Percentiles rank a stretch among this genome's conserved stretches.
Conservation (phyloP, 176 grass and related monocot genomes). For the Triticum monococcum region DNA sequence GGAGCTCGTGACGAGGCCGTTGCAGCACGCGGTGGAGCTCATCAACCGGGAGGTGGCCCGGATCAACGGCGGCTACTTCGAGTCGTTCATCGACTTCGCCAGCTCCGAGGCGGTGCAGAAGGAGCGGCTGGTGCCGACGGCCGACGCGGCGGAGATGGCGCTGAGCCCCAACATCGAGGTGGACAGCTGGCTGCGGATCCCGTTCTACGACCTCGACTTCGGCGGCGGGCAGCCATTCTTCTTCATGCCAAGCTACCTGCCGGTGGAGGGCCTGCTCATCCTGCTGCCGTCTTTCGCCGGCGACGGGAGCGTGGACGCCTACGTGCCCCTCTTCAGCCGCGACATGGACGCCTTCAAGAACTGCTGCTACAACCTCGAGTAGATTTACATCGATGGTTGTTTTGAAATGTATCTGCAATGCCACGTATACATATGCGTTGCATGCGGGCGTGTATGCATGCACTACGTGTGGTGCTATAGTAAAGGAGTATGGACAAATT, state of each 20-base stretch:
- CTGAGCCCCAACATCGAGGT: constrained; percentile 30
- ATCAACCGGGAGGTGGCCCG: constrained; percentile 16
- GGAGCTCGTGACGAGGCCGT: not conserved
- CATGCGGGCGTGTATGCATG: not conserved
- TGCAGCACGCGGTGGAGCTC: constrained; percentile 28
- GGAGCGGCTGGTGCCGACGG: not conserved
- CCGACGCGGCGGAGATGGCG: constrained; percentile 24
- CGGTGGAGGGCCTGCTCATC: constrained; percentile 28
- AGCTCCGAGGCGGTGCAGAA: not conserved
- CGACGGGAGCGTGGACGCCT: constrained; percentile 19
- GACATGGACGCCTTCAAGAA: constrained; percentile 26
- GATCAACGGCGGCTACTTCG: constrained; percentile 22
- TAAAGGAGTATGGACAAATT: no score
- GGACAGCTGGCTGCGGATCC: constrained; percentile 27
- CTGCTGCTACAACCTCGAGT: constrained; percentile 1
- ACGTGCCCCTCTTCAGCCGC: constrained; percentile 25
- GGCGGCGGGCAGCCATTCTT: constrained; percentile 23
- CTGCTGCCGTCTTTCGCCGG: constrained; percentile 11
- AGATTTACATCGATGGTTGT: not conserved
- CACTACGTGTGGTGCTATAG: no score
- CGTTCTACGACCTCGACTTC: constrained; percentile 32
- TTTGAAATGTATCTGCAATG: not conserved
- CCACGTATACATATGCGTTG: not conserved
- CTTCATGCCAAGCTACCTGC: constrained; percentile 27
- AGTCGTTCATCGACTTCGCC: constrained; percentile 32